Conservation (phyloP, 192 early-diverging fungal genomes). For the Backusella morwellensis region DNA sequence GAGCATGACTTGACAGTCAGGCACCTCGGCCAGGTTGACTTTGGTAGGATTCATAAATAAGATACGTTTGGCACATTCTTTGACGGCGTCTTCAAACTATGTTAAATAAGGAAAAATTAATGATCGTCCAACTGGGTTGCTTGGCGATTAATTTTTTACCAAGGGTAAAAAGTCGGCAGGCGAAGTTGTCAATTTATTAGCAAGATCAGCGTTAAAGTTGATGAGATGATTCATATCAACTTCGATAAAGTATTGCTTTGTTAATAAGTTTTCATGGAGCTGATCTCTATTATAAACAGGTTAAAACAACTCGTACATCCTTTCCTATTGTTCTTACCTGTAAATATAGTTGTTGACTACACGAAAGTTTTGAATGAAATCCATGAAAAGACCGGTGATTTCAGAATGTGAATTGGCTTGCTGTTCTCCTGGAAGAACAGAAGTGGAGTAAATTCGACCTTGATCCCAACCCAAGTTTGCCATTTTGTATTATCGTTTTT, state of each 20-base stretch:
- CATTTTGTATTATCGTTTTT: conserved; percentile 18
- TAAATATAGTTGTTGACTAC: conserved; percentile 84
- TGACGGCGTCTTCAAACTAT: conserved; percentile 85
- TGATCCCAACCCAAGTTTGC: conserved; percentile 80
- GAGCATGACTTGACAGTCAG: conserved; percentile 89
- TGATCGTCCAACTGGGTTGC: neutral
- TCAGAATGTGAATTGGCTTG: conserved; percentile 54
- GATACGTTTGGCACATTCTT: conserved; percentile 73
- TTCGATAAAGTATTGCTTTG: conserved; percentile 77
- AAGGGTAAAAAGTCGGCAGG: conserved; percentile 81
- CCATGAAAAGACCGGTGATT: conserved; percentile 66
- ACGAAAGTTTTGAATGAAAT: conserved; percentile 86
- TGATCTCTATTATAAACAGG: conserved; percentile 67
- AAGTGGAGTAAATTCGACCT: conserved; percentile 72
- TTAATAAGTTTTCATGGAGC: conserved; percentile 78
- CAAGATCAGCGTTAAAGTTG: conserved; percentile 81
- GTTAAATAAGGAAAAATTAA: too few species aligned
- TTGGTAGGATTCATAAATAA: conserved; percentile 49
- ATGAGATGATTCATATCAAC: conserved; percentile 87
- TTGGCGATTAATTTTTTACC: conserved; percentile 40
- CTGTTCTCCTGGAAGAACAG: conserved; percentile 60
- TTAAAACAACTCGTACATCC: neutral
- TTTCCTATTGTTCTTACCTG: conserved; percentile 44
- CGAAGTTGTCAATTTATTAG: conserved; percentile 71
- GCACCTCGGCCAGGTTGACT: conserved; percentile 54